phyloP scores from a whole-genome alignment of 2,329 filamentous ascomycete genomes.

The Monosporascus sp. region DNA sequence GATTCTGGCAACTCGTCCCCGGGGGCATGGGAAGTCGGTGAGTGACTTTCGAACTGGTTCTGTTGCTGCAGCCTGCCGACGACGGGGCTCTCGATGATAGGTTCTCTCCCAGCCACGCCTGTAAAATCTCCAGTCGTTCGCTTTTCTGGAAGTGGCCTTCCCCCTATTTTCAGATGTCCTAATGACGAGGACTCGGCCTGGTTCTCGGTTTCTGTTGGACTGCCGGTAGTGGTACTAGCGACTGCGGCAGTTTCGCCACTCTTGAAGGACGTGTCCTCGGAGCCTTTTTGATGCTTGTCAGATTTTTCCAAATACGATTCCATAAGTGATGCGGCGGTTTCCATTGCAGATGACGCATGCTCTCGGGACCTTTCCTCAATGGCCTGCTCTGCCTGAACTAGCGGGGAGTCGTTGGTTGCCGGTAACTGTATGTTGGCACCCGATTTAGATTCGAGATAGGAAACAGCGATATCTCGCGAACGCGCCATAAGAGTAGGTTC shows the following conservation, averaged over 20 bases:
- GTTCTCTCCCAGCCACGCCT: conserved; percentile 15
- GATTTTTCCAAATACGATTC: conserved; percentile 9
- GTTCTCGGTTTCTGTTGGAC: conserved; percentile 7
- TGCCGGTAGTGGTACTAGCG: conserved; percentile 10
- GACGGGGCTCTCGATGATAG: conserved; percentile 34
- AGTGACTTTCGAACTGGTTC: background rate
- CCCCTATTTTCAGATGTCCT: conserved; percentile 2
- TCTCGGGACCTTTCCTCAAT: conserved; percentile 3
- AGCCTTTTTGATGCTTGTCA: conserved; percentile 6
- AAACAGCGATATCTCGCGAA: conserved; percentile 1
- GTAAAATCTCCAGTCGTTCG: background rate
- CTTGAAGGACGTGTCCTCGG: conserved; percentile 3
- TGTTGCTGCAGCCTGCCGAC: conserved; percentile 22
- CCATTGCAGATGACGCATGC: conserved; percentile 9
- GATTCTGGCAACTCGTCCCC: conserved; percentile 2
- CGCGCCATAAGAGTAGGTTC: background rate
- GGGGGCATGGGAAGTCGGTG: conserved; percentile 4
- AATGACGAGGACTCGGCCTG: conserved; percentile 3
- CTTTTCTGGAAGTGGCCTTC: background rate
- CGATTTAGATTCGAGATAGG: conserved; percentile 4
- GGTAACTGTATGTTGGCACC: background rate
- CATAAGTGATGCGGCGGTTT: conserved; percentile 19
- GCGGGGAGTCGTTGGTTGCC: background rate
- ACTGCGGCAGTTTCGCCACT: conserved; percentile 15
- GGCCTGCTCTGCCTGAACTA: background rate